These are phyloP conservation scores for Sarocladium oryzae DNA, from an alignment of 2,329 filamentous ascomycete species.

Conservation along the genomic window DNA sequence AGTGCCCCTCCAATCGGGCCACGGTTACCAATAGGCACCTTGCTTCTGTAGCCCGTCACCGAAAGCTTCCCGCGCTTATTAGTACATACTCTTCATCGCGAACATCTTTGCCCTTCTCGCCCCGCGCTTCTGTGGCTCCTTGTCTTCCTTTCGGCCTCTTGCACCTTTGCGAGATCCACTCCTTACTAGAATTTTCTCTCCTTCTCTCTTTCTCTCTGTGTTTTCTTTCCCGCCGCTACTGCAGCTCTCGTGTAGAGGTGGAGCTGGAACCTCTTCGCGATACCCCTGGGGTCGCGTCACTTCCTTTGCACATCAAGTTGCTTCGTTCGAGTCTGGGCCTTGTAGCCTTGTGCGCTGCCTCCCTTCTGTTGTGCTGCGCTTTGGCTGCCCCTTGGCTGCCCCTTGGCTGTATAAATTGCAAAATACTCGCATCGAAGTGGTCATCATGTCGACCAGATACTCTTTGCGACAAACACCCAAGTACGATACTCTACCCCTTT, in stretches of 20 bases:
- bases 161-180: constrained; percentile 3
- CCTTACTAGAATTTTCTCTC: not conserved
- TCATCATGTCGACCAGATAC: constrained; percentile 31
- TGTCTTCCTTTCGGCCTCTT: not conserved
- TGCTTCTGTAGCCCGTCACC: not conserved
- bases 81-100: not conserved
- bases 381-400: constrained; percentile 9
- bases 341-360: not conserved
- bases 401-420: constrained; percentile 1
- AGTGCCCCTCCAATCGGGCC: constrained; percentile 3
- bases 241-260: constrained; percentile 8
- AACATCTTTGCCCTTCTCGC: not conserved
- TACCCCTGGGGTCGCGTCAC: constrained; percentile 3
- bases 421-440: constrained; percentile 7
- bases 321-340: not conserved
- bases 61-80: not conserved
- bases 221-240: constrained; percentile 1
- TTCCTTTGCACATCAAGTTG: not conserved
- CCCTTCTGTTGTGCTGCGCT: not conserved
- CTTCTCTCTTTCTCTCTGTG: not conserved
- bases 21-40: not conserved
- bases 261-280: not conserved
- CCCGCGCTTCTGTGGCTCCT: not conserved
- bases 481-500: constrained; percentile 15
- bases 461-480: constrained; percentile 32